Percentiles rank a stretch among this genome's conserved stretches.
phyloP scores from a whole-genome alignment of 2,329 filamentous ascomycete genomes.

The Trichoderma asperellum region DNA sequence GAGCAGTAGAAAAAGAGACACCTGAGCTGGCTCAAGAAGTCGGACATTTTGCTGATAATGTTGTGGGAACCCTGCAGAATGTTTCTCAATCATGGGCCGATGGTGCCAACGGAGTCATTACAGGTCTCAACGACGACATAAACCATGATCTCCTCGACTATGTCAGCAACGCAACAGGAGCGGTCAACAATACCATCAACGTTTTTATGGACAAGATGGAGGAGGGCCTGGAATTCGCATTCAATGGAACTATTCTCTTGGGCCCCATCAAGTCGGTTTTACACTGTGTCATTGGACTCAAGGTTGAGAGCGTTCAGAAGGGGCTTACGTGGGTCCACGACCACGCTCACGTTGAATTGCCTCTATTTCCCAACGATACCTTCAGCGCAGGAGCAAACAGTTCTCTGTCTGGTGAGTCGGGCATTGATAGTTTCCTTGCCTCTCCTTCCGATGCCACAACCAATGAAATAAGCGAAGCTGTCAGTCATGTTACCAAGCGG shows the following conservation, averaged over 20 bases:
- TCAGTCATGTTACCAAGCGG: slow-evolving; percentile 69
- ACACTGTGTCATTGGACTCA: slow-evolving; percentile 84
- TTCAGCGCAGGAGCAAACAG: slow-evolving; percentile 79
- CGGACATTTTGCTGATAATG: slow-evolving; percentile 76
- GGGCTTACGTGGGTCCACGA: slow-evolving; percentile 94
- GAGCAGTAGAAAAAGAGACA: slow-evolving; percentile 71
- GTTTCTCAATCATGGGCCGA: slow-evolving; percentile 77
- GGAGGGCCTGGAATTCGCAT: slow-evolving; percentile 72
- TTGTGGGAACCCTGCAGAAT: slow-evolving; percentile 71
- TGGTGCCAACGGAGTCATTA: slow-evolving; percentile 74
- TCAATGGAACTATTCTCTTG: slow-evolving; percentile 80
- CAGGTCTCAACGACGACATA: slow-evolving; percentile 71
- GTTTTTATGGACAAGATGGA: slow-evolving; percentile 79
- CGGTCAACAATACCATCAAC: slow-evolving; percentile 85
- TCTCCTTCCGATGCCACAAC: slow-evolving; percentile 72
- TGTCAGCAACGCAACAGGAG: slow-evolving; percentile 80
- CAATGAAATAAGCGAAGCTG: slow-evolving; percentile 79
- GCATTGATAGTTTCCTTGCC: slow-evolving; percentile 74
- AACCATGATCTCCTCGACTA: slow-evolving; percentile 86
- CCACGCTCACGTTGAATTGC: slow-evolving; percentile 81
- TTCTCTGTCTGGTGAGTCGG: slow-evolving; percentile 60
- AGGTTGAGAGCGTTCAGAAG: slow-evolving; percentile 81
- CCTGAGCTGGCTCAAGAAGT: slow-evolving; percentile 76
- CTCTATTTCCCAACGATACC: slow-evolving; percentile 74
- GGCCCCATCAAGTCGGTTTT: slow-evolving; percentile 79